Percentiles rank a stretch among this genome's conserved stretches.
These are phyloP conservation scores for Spencermartinsiella europaea DNA, from an alignment of 805 yeast genomes.

Conservation along the genomic window DNA sequence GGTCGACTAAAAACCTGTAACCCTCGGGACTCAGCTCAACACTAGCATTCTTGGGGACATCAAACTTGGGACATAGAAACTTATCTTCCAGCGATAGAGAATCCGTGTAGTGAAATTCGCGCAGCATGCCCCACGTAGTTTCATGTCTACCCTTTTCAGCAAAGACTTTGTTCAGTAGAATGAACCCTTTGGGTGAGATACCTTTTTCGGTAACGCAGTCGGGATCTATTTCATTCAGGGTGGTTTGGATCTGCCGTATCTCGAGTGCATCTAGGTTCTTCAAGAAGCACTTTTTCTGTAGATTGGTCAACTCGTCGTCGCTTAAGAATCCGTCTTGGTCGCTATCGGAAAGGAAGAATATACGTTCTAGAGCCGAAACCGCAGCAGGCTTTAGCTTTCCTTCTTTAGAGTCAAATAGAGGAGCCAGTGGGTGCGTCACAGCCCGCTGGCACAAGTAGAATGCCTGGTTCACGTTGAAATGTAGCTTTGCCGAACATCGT, in stretches of 20 bases:
- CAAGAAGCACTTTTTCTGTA: conserved; percentile 75
- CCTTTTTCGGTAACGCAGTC: conserved; percentile 39
- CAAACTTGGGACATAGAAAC: conserved; percentile 59
- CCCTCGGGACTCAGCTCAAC: conserved; percentile 93
- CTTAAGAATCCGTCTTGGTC: conserved; percentile 85
- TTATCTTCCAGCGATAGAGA: conserved; percentile 79
- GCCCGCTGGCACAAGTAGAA: conserved; percentile 92
- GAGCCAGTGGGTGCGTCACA: conserved; percentile 87
- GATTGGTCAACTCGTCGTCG: conserved; percentile 59
- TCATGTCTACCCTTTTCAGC: conserved; percentile 94
- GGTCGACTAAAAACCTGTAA: conserved; percentile 83
- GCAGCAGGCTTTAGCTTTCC: conserved; percentile 77
- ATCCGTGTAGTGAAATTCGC: conserved; percentile 88
- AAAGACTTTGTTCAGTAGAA: conserved; percentile 70
- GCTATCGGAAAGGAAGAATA: conserved; percentile 77
- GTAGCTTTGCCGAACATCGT: conserved; percentile 79
- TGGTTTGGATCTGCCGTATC: conserved; percentile 36
- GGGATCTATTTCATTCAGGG: conserved; percentile 33
- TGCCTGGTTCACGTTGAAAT: conserved; percentile 81
- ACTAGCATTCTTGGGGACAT: conserved; percentile 17
- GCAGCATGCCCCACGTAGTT: conserved; percentile 90
- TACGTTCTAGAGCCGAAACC: conserved; percentile 65
- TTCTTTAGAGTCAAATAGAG: conserved; percentile 87
- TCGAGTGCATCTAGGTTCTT: conserved; percentile 43
- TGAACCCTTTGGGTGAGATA: conserved; percentile 67